Base-by-base conservation (phyloP, 192 early-diverging fungal genomes). In the Jimgerdemannia flammicorona region DNA sequence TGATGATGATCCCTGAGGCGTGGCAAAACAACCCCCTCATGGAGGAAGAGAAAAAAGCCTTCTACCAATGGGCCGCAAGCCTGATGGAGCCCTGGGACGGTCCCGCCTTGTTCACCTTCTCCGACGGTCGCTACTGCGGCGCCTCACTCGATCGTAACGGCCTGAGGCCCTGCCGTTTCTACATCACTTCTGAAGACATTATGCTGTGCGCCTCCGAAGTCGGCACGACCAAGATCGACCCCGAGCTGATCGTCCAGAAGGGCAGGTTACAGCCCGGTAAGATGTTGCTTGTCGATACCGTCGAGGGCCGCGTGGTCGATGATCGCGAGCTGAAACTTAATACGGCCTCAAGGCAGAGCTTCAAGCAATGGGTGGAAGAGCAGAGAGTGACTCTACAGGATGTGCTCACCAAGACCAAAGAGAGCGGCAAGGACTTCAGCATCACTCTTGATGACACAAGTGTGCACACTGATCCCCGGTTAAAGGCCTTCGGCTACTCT, bases 11-110 rank as follows among this genome's bases (percentile, higher is more conserved):
- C 81, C 98, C 98, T 63, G 98, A 99, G 82, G 96, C 98, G 6
- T 98, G 96, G 96, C 95, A 98, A 81, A 95, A 94, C 83, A 93
- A 96, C 79, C 83, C 87, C 54, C 81, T 83, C 70, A 96, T 96
- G 91, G 92, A 91, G 70, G 87, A 91, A 11, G 93, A 93, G 64
- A 96, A 96, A 86, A 89, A 92, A 63, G 93, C 95, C 18, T 99
- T 97, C 84, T 98, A 99, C 84, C 91, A 95, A 82, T 99, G 98
- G 98, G 95, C 96, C 68, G 94, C 97, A 43, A 94, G 92, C 83
- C 82, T 99, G 63, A 98, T 98, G 96, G 98, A 99, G 83, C 94
- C 96, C 17, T 99, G 96, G 92, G 98, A 99, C 81, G 98, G 98
- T 29, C 98, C 98, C 18, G 97, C 98, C 11, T 85, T 99, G 72